phyloP scores from a whole-genome alignment of 257 asterid species.

The Eustoma russellianum region DNA sequence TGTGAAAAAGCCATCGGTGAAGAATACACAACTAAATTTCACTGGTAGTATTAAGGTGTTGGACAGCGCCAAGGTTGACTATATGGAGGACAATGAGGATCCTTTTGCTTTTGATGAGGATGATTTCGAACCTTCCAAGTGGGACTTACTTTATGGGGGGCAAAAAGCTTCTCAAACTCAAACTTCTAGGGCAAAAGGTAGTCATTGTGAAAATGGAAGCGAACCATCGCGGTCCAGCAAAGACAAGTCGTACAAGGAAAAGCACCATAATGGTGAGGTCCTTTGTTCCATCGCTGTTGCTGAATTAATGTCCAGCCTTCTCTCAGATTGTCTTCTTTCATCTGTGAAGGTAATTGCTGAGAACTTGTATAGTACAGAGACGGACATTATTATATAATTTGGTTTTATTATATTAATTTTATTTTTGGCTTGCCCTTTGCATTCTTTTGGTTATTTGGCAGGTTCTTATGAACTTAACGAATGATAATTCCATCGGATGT shows the following conservation, averaged over 20 bases:
- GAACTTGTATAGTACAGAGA: not conserved
- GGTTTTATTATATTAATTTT: too few species aligned
- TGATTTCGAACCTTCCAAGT: conserved; percentile 58
- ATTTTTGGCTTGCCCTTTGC: not conserved
- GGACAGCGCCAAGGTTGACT: conserved; percentile 20
- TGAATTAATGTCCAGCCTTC: conserved; percentile 40
- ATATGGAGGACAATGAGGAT: conserved; percentile 43
- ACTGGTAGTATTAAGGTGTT: conserved; percentile 18
- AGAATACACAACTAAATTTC: conserved; percentile 21
- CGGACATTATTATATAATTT: too few species aligned
- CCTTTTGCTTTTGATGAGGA: conserved; percentile 77
- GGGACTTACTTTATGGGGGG: conserved; percentile 66
- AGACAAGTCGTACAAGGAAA: conserved; percentile 28
- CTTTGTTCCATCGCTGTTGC: conserved; percentile 39
- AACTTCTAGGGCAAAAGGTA: conserved; percentile 19
- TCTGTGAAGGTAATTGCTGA: conserved; percentile 50
- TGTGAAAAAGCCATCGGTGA: conserved; percentile 16
- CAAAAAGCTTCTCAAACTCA: conserved; percentile 19
- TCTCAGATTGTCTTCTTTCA: conserved; percentile 67
- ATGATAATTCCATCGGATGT: conserved; percentile 68
- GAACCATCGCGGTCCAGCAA: conserved; percentile 27
- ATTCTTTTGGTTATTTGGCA: conserved; percentile 18
- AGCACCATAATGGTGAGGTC: conserved; percentile 27
- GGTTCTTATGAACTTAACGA: conserved; percentile 76
- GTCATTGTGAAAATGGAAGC: conserved; percentile 19